A percentile compares a stretch with the other conserved stretches of the same genome.
Evolutionary conservation across 169 alveolate genomes (phyloP).

Genomic region (Plasmodium yoelii): DNA sequence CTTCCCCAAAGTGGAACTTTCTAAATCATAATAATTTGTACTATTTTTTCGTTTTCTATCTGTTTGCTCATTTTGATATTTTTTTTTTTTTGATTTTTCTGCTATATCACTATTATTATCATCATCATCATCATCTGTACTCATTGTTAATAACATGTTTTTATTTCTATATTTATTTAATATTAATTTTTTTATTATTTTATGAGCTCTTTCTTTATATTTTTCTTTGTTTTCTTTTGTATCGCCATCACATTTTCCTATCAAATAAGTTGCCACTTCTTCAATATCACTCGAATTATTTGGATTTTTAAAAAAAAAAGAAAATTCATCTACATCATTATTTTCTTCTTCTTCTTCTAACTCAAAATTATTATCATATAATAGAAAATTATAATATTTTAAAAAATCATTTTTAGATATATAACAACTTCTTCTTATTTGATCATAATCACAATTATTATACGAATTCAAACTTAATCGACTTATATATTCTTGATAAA

Average conservation of each 20-base stretch:
- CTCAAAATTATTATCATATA: conserved; percentile 54
- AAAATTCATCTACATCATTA: conserved; percentile 11
- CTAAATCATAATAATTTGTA: not conserved
- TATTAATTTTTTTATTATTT: conserved; percentile 2
- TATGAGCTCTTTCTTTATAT: conserved; percentile 3
- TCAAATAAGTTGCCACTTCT: conserved; percentile 22
- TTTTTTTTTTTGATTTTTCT: not conserved
- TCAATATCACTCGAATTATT: conserved; percentile 33
- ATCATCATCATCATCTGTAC: not conserved
- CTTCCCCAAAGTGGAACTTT: not conserved
- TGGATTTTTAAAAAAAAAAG: not conserved
- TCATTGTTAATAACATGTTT: not conserved
- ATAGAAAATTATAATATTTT: conserved; percentile 51
- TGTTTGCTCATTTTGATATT: not conserved
- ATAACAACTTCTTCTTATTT: conserved; percentile 42
- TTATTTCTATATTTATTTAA: conserved; percentile 1
- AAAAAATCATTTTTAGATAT: conserved; percentile 61
- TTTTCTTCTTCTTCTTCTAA: conserved; percentile 53
- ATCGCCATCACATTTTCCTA: conserved; percentile 10
- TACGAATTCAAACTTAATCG: conserved; percentile 47
- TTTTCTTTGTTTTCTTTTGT: not conserved
- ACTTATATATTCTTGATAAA: conserved; percentile 70
- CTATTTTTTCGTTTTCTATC: not conserved
- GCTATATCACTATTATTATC: not conserved
- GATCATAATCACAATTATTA: conserved; percentile 73